Conservation (phyloP, 2,329 filamentous ascomycete genomes). For the Neonectria ditissima region DNA sequence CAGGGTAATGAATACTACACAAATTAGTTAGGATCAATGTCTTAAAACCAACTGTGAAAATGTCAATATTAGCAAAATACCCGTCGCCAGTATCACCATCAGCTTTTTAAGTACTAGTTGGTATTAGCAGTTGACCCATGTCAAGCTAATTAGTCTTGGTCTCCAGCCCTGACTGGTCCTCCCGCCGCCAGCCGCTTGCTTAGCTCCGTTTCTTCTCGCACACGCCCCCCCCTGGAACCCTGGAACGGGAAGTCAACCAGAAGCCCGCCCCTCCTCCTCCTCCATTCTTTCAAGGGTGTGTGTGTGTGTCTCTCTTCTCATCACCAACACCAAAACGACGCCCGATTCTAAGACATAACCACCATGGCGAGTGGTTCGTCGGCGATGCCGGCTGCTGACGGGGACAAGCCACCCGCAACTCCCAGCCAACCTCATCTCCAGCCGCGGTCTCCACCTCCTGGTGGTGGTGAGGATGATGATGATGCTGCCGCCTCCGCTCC, state of each 20-base stretch:
- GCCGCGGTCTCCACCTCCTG: constrained; percentile 15
- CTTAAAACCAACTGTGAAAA: too few species aligned
- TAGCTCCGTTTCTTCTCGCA: not conserved
- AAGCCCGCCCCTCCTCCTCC: constrained; percentile 10
- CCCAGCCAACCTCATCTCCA: constrained; percentile 30
- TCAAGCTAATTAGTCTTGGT: too few species aligned
- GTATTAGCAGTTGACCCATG: too few species aligned
- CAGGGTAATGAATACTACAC: too few species aligned
- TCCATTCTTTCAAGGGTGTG: constrained; percentile 5
- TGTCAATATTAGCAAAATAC: too few species aligned
- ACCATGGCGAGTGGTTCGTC: constrained; percentile 44
- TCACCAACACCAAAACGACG: not conserved
- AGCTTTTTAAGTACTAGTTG: too few species aligned
- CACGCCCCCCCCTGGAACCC: constrained; percentile 8
- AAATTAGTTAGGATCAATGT: too few species aligned
- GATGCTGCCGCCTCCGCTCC: too few species aligned
- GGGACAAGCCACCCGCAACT: constrained; percentile 32
- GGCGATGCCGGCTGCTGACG: constrained; percentile 37
- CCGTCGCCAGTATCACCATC: too few species aligned
- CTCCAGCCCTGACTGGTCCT: not conserved
- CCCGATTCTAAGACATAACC: constrained; percentile 7
- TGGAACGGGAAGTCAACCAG: constrained; percentile 20
- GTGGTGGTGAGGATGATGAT: too few species aligned
- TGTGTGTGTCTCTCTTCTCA: not conserved
- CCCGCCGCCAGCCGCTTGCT: constrained; percentile 6